phyloP scores from a whole-genome alignment of 805 yeast genomes.

The Metschnikowia shivogae region DNA sequence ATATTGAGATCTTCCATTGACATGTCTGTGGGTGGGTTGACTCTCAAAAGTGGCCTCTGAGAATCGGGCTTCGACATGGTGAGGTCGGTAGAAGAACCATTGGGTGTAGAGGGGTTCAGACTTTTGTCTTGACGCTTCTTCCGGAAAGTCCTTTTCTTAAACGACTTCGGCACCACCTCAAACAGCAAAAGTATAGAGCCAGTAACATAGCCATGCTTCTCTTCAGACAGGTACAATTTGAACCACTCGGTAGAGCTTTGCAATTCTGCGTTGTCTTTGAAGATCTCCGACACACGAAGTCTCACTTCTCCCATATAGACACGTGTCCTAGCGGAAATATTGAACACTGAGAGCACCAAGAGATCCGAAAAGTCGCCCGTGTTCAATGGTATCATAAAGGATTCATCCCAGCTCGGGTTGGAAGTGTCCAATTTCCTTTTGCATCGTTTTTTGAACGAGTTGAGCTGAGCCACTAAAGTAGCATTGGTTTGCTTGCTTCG shows the following conservation, averaged over 20 bases:
- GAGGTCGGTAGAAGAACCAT: not conserved
- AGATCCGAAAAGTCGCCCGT: constrained; percentile 26
- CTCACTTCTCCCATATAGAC: constrained; percentile 41
- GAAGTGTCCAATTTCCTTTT: constrained; percentile 29
- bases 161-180: constrained; percentile 26
- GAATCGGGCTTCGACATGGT: constrained; percentile 2
- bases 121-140: constrained; percentile 3
- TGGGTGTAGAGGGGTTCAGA: not conserved
- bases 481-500: constrained; percentile 30
- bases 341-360: constrained; percentile 37
- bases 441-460: constrained; percentile 27
- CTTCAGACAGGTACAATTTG: constrained; percentile 37
- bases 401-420: constrained; percentile 41
- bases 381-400: constrained; percentile 29
- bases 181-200: constrained; percentile 45
- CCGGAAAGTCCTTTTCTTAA: constrained; percentile 5
- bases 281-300: constrained; percentile 27
- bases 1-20: constrained; percentile 6
- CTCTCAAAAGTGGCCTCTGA: constrained; percentile 3
- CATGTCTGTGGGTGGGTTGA: constrained; percentile 5
- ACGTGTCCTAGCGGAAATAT: constrained; percentile 33
- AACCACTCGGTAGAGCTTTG: constrained; percentile 41
- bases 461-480: constrained; percentile 33
- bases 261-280: constrained; percentile 15
- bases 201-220: constrained; percentile 41